phyloP scores from a whole-genome alignment of 2,329 filamentous ascomycete species.

The Botrytis deweyae region DNA sequence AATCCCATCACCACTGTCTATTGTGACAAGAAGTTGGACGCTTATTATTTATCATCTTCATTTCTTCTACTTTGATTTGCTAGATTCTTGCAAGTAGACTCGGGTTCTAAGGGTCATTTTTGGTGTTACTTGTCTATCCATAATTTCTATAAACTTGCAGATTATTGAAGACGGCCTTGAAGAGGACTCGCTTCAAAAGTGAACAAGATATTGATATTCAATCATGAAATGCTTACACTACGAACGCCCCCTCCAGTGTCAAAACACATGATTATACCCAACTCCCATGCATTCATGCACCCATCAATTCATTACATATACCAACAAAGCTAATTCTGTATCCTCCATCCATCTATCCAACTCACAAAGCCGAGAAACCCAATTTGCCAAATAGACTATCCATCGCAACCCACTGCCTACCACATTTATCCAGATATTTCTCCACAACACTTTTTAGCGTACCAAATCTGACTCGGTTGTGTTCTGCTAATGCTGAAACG shows the following conservation, averaged over 20 bases:
- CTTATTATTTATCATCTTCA: too few species aligned
- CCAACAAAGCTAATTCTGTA: background rate
- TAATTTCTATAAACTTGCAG: too few species aligned
- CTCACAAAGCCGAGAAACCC: slow-evolving; percentile 46
- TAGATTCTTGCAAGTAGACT: too few species aligned
- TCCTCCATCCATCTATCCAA: background rate
- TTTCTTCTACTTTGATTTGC: too few species aligned
- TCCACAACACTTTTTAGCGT: slow-evolving; percentile 77
- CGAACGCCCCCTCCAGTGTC: background rate
- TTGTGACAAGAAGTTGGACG: too few species aligned
- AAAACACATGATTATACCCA: background rate
- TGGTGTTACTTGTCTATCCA: too few species aligned
- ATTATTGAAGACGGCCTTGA: too few species aligned
- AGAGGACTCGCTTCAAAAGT: background rate
- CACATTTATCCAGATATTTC: slow-evolving; percentile 83
- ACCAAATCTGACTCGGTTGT: slow-evolving; percentile 77
- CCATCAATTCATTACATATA: slow-evolving; percentile 6
- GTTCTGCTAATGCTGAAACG: slow-evolving; percentile 70
- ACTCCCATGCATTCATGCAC: slow-evolving; percentile 6
- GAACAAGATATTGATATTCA: background rate
- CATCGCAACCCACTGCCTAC: slow-evolving; percentile 92
- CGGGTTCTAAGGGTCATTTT: accelerated
- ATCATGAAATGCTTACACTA: background rate
- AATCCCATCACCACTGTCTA: too few species aligned
- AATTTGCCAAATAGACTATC: slow-evolving; percentile 76